Conservation (phyloP, 495 filamentous ascomycete genomes). For the Xylaria curta region DNA sequence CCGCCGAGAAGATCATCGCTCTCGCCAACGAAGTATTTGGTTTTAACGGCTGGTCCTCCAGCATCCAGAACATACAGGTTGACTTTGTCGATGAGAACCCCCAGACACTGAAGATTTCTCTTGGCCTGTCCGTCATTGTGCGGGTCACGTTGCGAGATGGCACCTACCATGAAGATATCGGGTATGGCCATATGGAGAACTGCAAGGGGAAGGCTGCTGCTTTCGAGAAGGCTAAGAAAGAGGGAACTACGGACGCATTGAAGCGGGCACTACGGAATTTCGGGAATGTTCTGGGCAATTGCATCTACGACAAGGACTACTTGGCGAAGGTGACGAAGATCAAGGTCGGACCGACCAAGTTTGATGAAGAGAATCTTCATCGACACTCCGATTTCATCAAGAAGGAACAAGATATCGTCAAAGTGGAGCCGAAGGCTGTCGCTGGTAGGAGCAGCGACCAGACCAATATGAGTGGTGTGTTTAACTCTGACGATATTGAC, state of each 20-base stretch:
- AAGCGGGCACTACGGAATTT: constrained; percentile 91
- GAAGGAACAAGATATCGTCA: constrained; percentile 53
- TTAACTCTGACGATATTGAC: constrained; percentile 39
- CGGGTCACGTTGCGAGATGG: constrained; percentile 89
- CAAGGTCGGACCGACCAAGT: constrained; percentile 70
- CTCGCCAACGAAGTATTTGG: constrained; percentile 98
- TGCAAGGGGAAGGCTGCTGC: constrained; percentile 91
- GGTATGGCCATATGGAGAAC: constrained; percentile 95
- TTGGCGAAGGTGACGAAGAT: constrained; percentile 82
- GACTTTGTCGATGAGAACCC: constrained; percentile 78
- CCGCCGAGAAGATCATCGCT: constrained; percentile 91
- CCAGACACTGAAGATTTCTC: constrained; percentile 68
- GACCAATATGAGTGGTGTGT: constrained; percentile 36
- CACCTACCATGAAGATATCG: constrained; percentile 94
- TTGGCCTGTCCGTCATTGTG: constrained; percentile 88
- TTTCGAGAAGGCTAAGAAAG: constrained; percentile 98
- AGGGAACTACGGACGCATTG: constrained; percentile 91
- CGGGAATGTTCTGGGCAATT: constrained; percentile 95
- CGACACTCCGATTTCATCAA: constrained; percentile 79
- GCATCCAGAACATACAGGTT: constrained; percentile 85
- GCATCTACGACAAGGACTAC: constrained; percentile 96
- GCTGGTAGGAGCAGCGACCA: constrained; percentile 33
- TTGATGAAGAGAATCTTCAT: constrained; percentile 77
- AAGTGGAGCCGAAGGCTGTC: constrained; percentile 47
- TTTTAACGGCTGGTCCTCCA: constrained; percentile 97